phyloP scores from a whole-genome alignment of 768 basidiomycete species.

The Thelephora aurantiotincta region DNA sequence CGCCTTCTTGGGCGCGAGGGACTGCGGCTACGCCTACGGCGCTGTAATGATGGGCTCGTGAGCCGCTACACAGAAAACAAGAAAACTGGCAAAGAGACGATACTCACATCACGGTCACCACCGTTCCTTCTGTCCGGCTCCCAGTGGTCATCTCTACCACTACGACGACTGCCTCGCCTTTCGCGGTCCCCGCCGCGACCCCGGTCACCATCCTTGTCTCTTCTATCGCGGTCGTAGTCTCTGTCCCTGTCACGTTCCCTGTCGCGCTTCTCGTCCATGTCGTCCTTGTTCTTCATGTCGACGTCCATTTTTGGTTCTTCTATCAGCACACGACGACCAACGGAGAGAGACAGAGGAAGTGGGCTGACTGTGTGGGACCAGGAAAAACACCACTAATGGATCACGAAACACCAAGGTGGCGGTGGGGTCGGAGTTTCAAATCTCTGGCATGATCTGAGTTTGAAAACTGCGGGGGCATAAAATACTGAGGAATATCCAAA shows the following conservation, averaged over 20 bases:
- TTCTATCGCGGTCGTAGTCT: slow-evolving; percentile 27
- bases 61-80: neutral
- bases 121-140: slow-evolving; percentile 62
- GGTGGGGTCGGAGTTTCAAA: too few species aligned
- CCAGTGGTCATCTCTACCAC: slow-evolving; percentile 59
- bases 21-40: slow-evolving; percentile 43
- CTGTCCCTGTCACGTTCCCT: slow-evolving; percentile 28
- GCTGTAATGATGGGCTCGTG: slow-evolving; percentile 1
- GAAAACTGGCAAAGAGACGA: slow-evolving; percentile 2
- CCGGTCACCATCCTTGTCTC: slow-evolving; percentile 27
- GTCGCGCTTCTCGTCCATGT: slow-evolving; percentile 47
- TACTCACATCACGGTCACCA: slow-evolving; percentile 36
- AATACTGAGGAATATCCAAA: too few species aligned
- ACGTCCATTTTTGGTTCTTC: slow-evolving; percentile 42
- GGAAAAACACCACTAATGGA: too few species aligned
- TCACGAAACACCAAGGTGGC: too few species aligned
- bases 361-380: neutral
- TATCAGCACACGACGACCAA: neutral
- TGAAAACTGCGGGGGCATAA: too few species aligned
- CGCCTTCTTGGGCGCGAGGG: slow-evolving; percentile 62
- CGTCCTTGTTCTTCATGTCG: slow-evolving; percentile 71
- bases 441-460: too few species aligned
- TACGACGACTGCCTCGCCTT: slow-evolving; percentile 23
- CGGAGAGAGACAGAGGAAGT: neutral
- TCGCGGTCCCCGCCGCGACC: slow-evolving; percentile 17